Evolutionary conservation across 179 eudicot species (phyloP).

Genomic region (Corrigiola litoralis): DNA sequence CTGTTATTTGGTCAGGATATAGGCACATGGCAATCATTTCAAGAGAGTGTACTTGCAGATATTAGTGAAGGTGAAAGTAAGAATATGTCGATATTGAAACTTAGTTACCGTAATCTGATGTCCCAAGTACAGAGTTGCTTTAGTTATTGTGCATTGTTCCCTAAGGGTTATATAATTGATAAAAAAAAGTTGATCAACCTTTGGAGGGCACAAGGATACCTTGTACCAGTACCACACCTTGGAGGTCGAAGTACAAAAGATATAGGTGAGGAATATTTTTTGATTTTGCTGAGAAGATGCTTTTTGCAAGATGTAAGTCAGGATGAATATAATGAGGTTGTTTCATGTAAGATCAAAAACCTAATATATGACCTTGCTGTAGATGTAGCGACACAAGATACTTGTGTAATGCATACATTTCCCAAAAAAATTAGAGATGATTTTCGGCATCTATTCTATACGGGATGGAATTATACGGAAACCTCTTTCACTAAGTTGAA

Average conservation of each 20-base stretch:
- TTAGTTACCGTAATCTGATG: constrained; percentile 11
- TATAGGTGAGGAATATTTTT: constrained; percentile 7
- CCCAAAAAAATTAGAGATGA: neutral
- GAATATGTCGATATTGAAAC: neutral
- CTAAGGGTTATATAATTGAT: neutral
- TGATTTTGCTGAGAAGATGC: constrained; percentile 1
- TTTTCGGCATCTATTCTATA: constrained; percentile 1
- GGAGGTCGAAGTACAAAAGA: neutral
- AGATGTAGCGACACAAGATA: constrained; percentile 1
- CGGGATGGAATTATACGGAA: neutral
- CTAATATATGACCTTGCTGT: constrained; percentile 24
- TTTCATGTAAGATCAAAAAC: constrained; percentile 22
- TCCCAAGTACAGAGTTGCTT: constrained; percentile 14
- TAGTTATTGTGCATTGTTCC: constrained; percentile 4
- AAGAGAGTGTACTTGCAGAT: neutral
- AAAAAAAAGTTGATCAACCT: constrained; percentile 3
- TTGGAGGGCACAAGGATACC: constrained; percentile 10
- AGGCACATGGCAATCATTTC: neutral
- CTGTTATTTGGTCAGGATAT: too few species aligned
- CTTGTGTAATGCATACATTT: neutral
- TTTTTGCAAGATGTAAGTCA: constrained; percentile 11
- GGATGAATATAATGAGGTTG: neutral
- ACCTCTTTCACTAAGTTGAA: neutral
- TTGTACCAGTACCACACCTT: neutral
- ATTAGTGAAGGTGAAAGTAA: neutral